Evolutionary conservation across 306 rosid genomes (phyloP).

Genomic region (Pyrus bretschneideri): DNA sequence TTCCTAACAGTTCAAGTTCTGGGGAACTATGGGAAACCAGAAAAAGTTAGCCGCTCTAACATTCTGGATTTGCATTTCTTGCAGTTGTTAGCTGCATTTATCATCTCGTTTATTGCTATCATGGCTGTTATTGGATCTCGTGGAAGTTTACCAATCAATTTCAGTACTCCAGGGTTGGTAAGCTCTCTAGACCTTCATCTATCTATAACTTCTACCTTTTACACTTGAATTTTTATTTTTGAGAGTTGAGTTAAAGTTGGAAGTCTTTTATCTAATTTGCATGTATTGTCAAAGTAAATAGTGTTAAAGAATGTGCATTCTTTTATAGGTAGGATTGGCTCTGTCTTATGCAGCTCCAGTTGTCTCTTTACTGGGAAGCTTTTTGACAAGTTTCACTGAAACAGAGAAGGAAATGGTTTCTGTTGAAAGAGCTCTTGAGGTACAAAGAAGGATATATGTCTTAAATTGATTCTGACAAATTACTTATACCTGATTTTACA

Average conservation of each 20-base stretch:
- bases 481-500: constrained; percentile 20
- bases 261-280: not conserved
- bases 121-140: constrained; percentile 84
- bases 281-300: not conserved
- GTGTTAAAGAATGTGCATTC: not conserved
- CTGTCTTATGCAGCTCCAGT: constrained; percentile 91
- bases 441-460: constrained; percentile 27
- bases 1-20: not conserved
- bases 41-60: constrained; percentile 10
- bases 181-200: constrained; percentile 23
- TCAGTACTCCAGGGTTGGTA: constrained; percentile 95
- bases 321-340: constrained; percentile 81
- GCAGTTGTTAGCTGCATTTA: constrained; percentile 78
- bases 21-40: not conserved
- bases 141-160: constrained; percentile 55
- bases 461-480: constrained; percentile 4
- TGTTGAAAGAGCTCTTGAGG: constrained; percentile 89
- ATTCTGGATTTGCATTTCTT: constrained; percentile 22
- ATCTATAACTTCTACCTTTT: not conserved
- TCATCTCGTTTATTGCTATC: constrained; percentile 77
- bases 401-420: constrained; percentile 99
- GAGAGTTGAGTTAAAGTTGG: not conserved
- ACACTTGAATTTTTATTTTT: not conserved
- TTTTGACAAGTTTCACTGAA: constrained; percentile 87
- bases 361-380: constrained; percentile 74